phyloP scores from a whole-genome alignment of 257 asterid genomes.

The Gentiana straminea region DNA sequence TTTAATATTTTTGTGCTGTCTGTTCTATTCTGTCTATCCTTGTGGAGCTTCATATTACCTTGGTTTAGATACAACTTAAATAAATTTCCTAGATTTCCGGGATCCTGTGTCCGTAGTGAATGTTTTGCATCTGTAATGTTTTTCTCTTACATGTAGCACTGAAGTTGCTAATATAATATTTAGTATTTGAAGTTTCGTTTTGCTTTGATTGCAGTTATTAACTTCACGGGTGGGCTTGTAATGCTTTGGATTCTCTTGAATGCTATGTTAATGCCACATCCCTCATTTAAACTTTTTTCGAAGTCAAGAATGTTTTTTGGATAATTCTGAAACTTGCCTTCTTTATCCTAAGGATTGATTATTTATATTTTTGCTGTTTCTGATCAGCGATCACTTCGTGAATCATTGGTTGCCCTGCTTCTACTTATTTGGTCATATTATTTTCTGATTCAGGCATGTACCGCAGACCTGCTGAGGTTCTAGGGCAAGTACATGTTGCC shows the following conservation, averaged over 20 bases:
- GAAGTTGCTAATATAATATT: background rate
- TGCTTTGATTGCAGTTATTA: background rate
- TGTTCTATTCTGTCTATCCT: conserved; percentile 1
- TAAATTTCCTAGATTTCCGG: background rate
- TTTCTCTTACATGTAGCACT: background rate
- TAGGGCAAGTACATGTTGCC: conserved; percentile 98
- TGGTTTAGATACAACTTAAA: background rate
- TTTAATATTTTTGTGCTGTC: conserved; percentile 1
- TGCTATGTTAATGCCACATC: background rate
- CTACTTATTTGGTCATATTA: conserved; percentile 9
- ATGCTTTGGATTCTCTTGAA: background rate
- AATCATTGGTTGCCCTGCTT: background rate
- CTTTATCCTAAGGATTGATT: background rate
- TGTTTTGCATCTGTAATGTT: conserved; percentile 1
- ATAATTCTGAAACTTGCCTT: background rate
- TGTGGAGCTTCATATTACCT: background rate
- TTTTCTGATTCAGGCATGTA: conserved; percentile 53
- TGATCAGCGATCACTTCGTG: conserved; percentile 1
- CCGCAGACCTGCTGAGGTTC: conserved; percentile 97
- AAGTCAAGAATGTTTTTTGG: background rate
- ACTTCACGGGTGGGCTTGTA: background rate
- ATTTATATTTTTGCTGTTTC: background rate
- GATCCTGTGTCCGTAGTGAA: background rate
- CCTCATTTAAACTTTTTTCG: too few relatives aligned
- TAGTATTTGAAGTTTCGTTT: background rate